Evolutionary conservation across 352 stramenopile genomes (phyloP), one percentile per base, ranked within the genome.

Genomic region (Blastocystis sp.): DNA sequence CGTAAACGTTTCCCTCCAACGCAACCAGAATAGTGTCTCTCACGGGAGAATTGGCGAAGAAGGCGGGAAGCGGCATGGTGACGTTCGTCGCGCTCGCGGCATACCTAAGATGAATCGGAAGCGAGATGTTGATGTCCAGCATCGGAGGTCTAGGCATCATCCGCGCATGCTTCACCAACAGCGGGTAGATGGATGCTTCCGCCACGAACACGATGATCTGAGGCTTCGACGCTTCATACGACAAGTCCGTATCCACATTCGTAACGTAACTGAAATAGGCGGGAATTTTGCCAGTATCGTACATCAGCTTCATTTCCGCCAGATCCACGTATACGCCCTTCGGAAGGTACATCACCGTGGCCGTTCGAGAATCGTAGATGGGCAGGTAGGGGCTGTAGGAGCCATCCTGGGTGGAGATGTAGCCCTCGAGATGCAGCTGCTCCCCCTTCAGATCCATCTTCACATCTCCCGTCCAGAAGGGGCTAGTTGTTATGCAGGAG

Each of bases 141-240:
- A 43, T 61, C 2, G 74, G 74, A 7, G 74, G 74, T 14, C 74
- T 84, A 68, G 38, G 1, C 21, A 28, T 21, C 24, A 84, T 17
- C 17, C 21, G 0, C 2, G 3, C 3, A 10, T 43, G 21, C 3
- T 14, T 45, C 14, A 2, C 48, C 2, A 34, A 84, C 74, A 84
- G n/a, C 34, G 74, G 74, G 48, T 84, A 69, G 21, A 84, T 84
- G 14, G 57, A 40, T 6, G 74, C 74, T 69, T 84, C 74, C 17
- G 54, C 74, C 40, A 84, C 69, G 10, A 84, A 68, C 9, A 84
- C 74, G 34, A 84, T 61, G 1, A 84, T 21, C 28, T 84, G 74
- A 3, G 74, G n/a, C 52, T 40, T 14, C 2, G 57, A 28, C 6
- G 48, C 34, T 17, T 84, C 74, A 3, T 57, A 68, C 0, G 54